Conservation (phyloP, 129 eudicot species). For the Artemisia tridentata region DNA sequence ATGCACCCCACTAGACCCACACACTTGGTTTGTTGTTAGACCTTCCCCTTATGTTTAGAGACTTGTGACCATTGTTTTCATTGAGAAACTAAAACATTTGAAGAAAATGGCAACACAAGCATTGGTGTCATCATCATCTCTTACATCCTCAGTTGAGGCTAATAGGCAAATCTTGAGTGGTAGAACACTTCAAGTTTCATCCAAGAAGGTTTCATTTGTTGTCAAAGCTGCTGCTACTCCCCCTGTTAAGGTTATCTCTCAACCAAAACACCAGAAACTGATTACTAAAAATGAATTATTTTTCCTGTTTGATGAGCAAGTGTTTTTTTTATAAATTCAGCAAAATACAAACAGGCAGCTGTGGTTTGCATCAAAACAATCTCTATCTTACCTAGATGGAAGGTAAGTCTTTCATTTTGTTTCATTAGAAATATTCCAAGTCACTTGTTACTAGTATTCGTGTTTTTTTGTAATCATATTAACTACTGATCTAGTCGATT, state of each 20-base stretch:
- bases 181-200: constrained; percentile 41
- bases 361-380: constrained; percentile 91
- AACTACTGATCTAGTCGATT: too few species aligned
- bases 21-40: background rate
- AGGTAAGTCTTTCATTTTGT: constrained; percentile 34
- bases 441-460: too few species aligned
- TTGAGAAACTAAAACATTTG: background rate
- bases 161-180: constrained; percentile 53
- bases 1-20: background rate
- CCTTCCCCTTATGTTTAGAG: constrained; percentile 14
- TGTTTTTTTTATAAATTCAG: too few species aligned
- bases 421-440: too few species aligned
- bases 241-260: constrained; percentile 68
- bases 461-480: too few species aligned
- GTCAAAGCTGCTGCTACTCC: constrained; percentile 80
- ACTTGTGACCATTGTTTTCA: background rate
- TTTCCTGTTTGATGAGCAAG: background rate
- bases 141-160: constrained; percentile 65
- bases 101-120: constrained; percentile 77
- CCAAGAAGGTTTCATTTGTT: constrained; percentile 60
- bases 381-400: constrained; percentile 92
- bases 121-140: constrained; percentile 75
- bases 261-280: too few species aligned
- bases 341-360: constrained; percentile 79
- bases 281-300: background rate